These are phyloP conservation scores for Arbutus unedo DNA, from an alignment of 148 eudicot species.

Conservation along the genomic window DNA sequence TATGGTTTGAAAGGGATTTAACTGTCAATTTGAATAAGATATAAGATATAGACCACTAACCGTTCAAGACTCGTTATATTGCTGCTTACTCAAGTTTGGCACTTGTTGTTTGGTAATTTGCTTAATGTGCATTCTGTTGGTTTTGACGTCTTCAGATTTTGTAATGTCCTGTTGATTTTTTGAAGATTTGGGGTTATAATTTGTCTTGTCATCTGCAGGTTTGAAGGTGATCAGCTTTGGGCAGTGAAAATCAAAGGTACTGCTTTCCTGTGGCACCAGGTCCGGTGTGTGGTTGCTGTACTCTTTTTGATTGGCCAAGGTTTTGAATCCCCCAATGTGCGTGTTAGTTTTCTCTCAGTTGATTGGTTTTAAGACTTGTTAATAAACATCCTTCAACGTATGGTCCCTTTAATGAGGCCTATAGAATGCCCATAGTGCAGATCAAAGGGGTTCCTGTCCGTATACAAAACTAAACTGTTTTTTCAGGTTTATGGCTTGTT, in stretches of 20 bases:
- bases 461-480: background rate
- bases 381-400: background rate
- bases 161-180: background rate
- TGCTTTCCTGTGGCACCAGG: constrained; percentile 98
- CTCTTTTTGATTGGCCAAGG: constrained; percentile 85
- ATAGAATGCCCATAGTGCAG: background rate
- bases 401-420: background rate
- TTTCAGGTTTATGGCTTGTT: background rate
- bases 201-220: constrained; percentile 37
- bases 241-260: constrained; percentile 77
- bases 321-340: constrained; percentile 76
- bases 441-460: background rate
- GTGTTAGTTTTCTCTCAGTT: constrained; percentile 26
- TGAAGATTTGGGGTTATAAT: background rate
- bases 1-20: background rate
- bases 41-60: background rate
- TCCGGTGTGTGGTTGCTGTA: constrained; percentile 95
- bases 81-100: background rate
- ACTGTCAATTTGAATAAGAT: background rate
- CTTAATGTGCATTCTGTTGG: background rate
- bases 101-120: constrained; percentile 1
- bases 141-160: background rate
- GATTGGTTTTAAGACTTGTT: background rate
- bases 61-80: background rate
- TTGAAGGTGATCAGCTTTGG: constrained; percentile 63